Base-by-base conservation (phyloP, 2,329 filamentous ascomycete species). In the Furcasterigmium sp. region DNA sequence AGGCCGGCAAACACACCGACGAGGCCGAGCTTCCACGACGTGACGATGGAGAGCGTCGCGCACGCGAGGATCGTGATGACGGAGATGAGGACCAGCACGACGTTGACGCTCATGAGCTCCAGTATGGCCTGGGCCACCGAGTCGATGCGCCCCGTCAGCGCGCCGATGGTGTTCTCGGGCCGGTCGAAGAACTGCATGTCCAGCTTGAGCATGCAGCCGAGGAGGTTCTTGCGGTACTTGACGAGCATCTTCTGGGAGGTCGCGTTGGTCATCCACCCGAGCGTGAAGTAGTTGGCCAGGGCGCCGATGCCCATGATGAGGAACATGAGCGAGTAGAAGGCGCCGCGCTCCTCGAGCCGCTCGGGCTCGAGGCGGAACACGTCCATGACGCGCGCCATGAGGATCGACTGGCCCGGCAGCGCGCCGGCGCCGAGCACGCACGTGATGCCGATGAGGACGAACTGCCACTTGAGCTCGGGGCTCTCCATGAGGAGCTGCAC, bases 21-120 rank as follows among this genome's bases (percentile, higher is more conserved):
- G 1, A 78, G 60, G 1, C 70, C 72, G 2, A 78, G 60, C 42
- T 73, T 76, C 71, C 71, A 79, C 1, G 69, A 69, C 38, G 62
- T 63, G 3, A 56, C 64, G 6, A 79, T 58, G 5, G 69, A 68
- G 1, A 79, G 56, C 8, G 72, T 58, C 10, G 64, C 62, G 47
- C 67, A 71, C 1, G 68, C 65, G 2, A 75, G 8, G 1, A 78
- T 50, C 30, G 69, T 75, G 40, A 72, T 56, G 2, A 69, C 39
- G 37, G 69, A 65, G 46, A 74, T 64, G 15, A 72, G 45, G 13
- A 79, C 64, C 3, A 77, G 52, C 2, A 61, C 62, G 9, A 75
- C 44, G 46, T 74, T 79, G 42, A 70, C 65, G 0, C 70, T 70
- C 26, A 77, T 56, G 0, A 79, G 58, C 45, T 77, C 73, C 39